Conservation (phyloP, 805 yeast species). For the Candida broadrunensis region DNA sequence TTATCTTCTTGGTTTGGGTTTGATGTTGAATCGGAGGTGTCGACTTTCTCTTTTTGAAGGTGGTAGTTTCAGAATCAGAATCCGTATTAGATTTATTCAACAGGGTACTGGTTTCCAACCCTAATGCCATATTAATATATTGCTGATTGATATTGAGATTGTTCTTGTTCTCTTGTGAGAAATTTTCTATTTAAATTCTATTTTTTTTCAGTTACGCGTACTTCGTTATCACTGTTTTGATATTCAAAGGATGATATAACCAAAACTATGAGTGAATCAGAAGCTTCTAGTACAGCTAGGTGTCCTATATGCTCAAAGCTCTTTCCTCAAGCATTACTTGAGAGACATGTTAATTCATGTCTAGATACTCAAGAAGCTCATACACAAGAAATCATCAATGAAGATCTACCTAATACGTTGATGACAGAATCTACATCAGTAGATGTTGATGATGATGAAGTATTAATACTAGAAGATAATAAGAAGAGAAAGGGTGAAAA, state of each 20-base stretch:
- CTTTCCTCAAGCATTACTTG: slow-evolving; percentile 23
- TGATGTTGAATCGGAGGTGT: background rate
- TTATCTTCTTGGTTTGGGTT: background rate
- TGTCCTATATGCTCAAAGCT: slow-evolving; percentile 37
- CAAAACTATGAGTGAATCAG: background rate
- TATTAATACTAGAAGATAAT: background rate
- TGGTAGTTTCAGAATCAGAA: background rate
- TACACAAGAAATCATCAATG: background rate
- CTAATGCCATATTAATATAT: background rate
- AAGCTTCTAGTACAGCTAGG: background rate
- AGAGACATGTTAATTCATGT: slow-evolving; percentile 40
- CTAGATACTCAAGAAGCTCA: slow-evolving; percentile 22
- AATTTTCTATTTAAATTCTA: no score
- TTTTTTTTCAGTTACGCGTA: no score
- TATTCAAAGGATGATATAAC: no score
- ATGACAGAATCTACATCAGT: no score
- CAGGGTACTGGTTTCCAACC: background rate
- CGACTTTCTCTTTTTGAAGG: background rate
- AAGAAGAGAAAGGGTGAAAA: slow-evolving; percentile 10
- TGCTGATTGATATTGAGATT: no score
- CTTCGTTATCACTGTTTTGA: no score
- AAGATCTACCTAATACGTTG: no score
- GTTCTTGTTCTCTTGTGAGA: no score
- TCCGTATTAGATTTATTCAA: background rate
- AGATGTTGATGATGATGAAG: slow-evolving; percentile 3